phyloP scores from a whole-genome alignment of 805 yeast genomes.

The Candida maesae region DNA sequence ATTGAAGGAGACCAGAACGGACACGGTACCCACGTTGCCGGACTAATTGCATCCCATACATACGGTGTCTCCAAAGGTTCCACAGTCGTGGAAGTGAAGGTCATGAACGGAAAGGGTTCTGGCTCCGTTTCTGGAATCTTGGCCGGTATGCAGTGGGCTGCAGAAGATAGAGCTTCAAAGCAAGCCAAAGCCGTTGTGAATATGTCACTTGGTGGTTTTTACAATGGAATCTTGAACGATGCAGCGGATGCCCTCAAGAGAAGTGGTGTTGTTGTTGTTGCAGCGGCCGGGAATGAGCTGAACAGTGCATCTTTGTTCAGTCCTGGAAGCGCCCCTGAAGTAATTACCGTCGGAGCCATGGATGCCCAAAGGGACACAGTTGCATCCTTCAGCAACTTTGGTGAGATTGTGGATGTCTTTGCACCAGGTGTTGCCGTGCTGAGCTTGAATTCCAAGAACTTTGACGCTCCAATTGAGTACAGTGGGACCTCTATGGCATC shows the following conservation, averaged over 20 bases:
- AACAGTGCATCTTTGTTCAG: constrained; percentile 72
- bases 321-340: constrained; percentile 73
- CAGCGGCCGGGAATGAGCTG: constrained; percentile 84
- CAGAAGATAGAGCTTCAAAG: constrained; percentile 43
- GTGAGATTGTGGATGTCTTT: constrained; percentile 75
- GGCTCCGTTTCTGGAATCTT: constrained; percentile 63
- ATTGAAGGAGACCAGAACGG: constrained; percentile 65
- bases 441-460: constrained; percentile 42
- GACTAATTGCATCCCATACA: constrained; percentile 71
- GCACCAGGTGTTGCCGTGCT: constrained; percentile 73
- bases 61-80: constrained; percentile 80
- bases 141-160: constrained; percentile 63
- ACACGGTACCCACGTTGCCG: constrained; percentile 95
- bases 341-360: constrained; percentile 84
- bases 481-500: constrained; percentile 85
- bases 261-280: constrained; percentile 66
- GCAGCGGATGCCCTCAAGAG: constrained; percentile 73
- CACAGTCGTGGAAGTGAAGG: constrained; percentile 67
- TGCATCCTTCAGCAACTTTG: constrained; percentile 85
- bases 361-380: constrained; percentile 65
- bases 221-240: constrained; percentile 58
- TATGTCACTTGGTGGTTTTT: constrained; percentile 73
- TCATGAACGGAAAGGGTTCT: constrained; percentile 58
- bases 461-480: constrained; percentile 26
- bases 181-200: constrained; percentile 61